These are phyloP conservation scores for Taiozyma onychis DNA, from an alignment of 1,139 yeast genomes.

Conservation along the genomic window DNA sequence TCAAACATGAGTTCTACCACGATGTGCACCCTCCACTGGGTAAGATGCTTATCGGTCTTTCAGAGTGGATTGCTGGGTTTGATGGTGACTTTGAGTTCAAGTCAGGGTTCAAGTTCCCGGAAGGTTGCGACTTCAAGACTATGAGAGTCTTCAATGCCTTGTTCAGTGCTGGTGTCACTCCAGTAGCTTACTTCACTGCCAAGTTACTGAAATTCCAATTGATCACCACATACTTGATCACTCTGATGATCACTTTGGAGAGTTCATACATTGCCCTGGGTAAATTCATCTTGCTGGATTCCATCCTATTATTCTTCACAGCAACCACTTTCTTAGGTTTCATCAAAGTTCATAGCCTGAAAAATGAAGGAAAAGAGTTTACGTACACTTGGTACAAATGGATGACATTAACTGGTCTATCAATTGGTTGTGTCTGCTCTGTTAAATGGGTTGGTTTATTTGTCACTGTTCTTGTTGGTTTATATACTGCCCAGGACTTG, in stretches of 20 bases:
- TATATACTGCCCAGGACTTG: conserved; percentile 76
- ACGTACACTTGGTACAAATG: conserved; percentile 44
- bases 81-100: conserved; percentile 61
- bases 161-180: conserved; percentile 58
- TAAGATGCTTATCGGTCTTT: conserved; percentile 60
- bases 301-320: conserved; percentile 67
- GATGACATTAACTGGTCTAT: conserved; percentile 65
- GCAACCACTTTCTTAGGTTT: conserved; percentile 55
- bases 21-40: conserved; percentile 82
- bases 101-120: conserved; percentile 55
- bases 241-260: conserved; percentile 59
- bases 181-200: conserved; percentile 59
- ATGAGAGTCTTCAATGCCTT: conserved; percentile 66
- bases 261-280: conserved; percentile 60
- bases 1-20: conserved; percentile 61
- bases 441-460: conserved; percentile 97
- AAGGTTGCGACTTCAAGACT: conserved; percentile 42
- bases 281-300: conserved; percentile 67
- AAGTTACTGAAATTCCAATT: conserved; percentile 39
- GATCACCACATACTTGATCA: conserved; percentile 46
- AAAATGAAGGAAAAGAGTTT: conserved; percentile 34
- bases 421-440: conserved; percentile 89
- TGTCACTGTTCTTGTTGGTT: conserved; percentile 76
- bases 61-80: conserved; percentile 64
- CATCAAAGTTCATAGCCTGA: conserved; percentile 45